phyloP scores from a whole-genome alignment of 2,329 filamentous ascomycete species.

The Hysterium pulicare region DNA sequence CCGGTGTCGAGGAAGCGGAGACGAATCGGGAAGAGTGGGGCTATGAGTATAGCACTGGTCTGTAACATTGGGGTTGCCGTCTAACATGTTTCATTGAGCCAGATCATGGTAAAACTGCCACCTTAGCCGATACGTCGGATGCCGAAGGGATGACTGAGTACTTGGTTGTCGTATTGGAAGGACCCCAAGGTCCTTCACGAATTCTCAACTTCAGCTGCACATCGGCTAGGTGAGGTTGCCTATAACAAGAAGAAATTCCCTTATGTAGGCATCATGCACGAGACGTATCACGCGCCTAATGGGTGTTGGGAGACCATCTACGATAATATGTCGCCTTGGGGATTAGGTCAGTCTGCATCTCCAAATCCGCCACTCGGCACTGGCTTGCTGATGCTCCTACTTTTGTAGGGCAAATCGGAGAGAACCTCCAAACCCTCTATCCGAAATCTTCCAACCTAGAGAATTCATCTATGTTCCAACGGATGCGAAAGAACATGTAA shows the following conservation, averaged over 20 bases:
- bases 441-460: no score
- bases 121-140: constrained; percentile 1
- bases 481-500: no score
- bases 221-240: constrained; percentile 2
- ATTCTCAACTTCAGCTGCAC: constrained; percentile 1
- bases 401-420: no score
- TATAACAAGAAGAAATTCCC: constrained; percentile 1
- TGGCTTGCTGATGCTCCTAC: no score
- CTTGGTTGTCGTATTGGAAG: constrained; percentile 7
- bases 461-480: no score
- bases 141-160: constrained; percentile 1
- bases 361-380: no score
- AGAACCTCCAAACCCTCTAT: no score
- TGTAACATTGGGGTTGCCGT: no score
- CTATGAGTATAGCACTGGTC: background rate
- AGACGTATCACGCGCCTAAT: constrained; percentile 6
- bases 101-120: constrained; percentile 2
- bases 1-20: constrained; percentile 2
- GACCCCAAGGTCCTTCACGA: constrained; percentile 3
- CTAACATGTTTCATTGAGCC: no score
- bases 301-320: constrained; percentile 7
- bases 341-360: constrained; percentile 9
- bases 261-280: constrained; percentile 8
- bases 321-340: constrained; percentile 5
- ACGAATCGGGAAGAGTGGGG: constrained; percentile 6